Evolutionary conservation across 192 early-diverging fungal species (phyloP).

Genomic region (Podila minutissima): DNA sequence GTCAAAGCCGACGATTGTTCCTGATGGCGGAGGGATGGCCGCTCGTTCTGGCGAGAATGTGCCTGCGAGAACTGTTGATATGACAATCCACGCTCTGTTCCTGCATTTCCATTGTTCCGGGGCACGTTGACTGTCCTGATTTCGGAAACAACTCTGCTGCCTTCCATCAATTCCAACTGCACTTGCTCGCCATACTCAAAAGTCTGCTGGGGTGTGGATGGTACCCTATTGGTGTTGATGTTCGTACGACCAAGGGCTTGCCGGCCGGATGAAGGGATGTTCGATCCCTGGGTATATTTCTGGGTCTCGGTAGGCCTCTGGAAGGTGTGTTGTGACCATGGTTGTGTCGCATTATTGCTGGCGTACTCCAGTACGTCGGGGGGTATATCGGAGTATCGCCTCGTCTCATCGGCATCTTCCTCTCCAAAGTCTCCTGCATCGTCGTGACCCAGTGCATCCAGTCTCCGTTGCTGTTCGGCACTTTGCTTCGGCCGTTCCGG

Average conservation of each 20-base stretch:
- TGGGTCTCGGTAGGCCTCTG: neutral
- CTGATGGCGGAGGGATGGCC: too few relatives aligned
- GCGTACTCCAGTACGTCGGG: neutral
- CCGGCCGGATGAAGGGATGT: neutral
- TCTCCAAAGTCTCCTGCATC: neutral
- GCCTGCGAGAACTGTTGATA: conserved; percentile 11
- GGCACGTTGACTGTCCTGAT: conserved; percentile 18
- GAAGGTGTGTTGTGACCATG: neutral
- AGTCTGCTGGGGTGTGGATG: neutral
- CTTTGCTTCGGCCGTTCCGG: neutral
- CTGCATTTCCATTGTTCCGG: neutral
- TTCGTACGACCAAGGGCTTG: neutral
- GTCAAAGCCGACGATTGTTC: too few relatives aligned
- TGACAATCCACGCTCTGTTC: neutral
- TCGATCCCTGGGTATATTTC: conserved; percentile 11
- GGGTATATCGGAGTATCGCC: conserved; percentile 2
- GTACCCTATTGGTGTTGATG: neutral
- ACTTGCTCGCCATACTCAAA: conserved; percentile 35
- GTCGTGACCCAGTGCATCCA: neutral
- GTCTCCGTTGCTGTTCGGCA: neutral
- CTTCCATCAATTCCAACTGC: conserved; percentile 43
- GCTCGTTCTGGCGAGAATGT: neutral
- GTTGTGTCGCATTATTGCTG: neutral
- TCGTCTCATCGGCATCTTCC: neutral
- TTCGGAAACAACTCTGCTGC: conserved; percentile 15